Evolutionary conservation across 2,329 filamentous ascomycete genomes (phyloP).

Genomic region (Cladorrhinum sp.): DNA sequence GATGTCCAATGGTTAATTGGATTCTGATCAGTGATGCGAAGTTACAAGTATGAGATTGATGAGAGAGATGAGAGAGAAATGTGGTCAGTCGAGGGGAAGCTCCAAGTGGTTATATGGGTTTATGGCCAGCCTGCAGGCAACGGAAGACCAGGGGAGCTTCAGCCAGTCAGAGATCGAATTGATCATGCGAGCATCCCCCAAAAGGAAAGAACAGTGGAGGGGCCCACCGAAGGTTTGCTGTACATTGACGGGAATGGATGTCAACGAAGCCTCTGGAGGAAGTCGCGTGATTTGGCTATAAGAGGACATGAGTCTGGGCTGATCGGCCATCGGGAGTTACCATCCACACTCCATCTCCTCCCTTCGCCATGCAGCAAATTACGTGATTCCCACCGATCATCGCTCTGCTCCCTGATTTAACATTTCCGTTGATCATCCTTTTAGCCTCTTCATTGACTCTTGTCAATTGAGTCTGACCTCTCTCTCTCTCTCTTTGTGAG

Average conservation of each 20-base stretch:
- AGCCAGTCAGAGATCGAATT: slow-evolving; percentile 22
- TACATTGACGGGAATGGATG: slow-evolving; percentile 13
- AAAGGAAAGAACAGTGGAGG: slow-evolving; percentile 25
- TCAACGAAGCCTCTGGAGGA: slow-evolving; percentile 18
- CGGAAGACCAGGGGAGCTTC: slow-evolving; percentile 10
- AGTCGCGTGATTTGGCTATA: slow-evolving; percentile 29
- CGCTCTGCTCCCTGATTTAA: background rate
- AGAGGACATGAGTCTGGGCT: slow-evolving; percentile 25
- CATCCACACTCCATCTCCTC: background rate
- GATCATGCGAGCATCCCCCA: slow-evolving; percentile 29
- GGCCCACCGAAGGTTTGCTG: slow-evolving; percentile 7
- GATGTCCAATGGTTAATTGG: slow-evolving; percentile 8
- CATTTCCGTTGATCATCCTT: background rate
- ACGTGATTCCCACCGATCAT: background rate
- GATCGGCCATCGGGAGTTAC: slow-evolving; percentile 9
- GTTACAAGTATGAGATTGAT: slow-evolving; percentile 1
- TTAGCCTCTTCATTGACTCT: slow-evolving; percentile 2
- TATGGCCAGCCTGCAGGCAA: slow-evolving; percentile 15
- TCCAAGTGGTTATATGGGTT: slow-evolving; percentile 25
- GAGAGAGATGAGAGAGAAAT: slow-evolving; percentile 15
- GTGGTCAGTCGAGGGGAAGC: slow-evolving; percentile 21
- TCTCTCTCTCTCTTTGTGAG: slow-evolving; percentile 9
- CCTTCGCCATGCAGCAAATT: background rate
- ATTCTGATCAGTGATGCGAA: slow-evolving; percentile 7
- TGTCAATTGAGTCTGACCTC: slow-evolving; percentile 13